A percentile compares a stretch with the other conserved stretches of the same genome.
phyloP scores from a whole-genome alignment of 1,284 basidiomycete species.

The Trichosporon sp. region DNA sequence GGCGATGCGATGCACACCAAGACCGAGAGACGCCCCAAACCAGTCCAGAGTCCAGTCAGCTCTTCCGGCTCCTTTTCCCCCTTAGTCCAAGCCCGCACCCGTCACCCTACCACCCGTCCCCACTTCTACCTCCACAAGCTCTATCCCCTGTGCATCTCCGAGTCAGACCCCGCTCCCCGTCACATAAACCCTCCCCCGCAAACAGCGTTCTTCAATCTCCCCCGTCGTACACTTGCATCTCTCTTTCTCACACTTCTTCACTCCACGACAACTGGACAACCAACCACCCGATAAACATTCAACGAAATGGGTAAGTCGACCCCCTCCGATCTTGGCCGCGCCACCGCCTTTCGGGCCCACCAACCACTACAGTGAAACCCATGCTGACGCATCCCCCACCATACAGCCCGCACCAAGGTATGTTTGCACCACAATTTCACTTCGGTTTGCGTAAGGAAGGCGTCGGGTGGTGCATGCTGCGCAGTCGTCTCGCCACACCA shows the following conservation, averaged over 20 bases:
- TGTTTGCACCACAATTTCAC: not conserved
- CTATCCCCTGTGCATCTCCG: not conserved
- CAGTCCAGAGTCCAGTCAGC: constrained; percentile 5
- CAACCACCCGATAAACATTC: constrained; percentile 18
- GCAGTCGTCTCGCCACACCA: not conserved
- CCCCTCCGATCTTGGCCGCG: not conserved
- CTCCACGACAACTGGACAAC: not conserved
- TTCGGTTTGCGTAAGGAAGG: not conserved
- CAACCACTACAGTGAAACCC: not conserved
- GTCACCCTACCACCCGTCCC: not conserved
- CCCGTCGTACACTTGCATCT: constrained; percentile 19
- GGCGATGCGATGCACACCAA: not conserved
- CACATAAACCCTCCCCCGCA: constrained; percentile 11
- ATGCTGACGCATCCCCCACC: constrained; percentile 25
- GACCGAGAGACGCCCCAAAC: not conserved
- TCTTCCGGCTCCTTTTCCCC: not conserved
- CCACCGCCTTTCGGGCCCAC: too few species aligned
- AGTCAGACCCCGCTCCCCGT: constrained; percentile 17
- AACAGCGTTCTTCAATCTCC: constrained; percentile 10
- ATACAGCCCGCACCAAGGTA: constrained; percentile 35
- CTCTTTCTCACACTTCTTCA: constrained; percentile 8
- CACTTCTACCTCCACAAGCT: not conserved
- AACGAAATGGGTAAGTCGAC: constrained; percentile 26
- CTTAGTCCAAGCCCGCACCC: not conserved
- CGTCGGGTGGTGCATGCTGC: constrained; percentile 20